Evolutionary conservation across 192 early-diverging fungal species (phyloP).

Genomic region (Gaertneriomyces sp.): DNA sequence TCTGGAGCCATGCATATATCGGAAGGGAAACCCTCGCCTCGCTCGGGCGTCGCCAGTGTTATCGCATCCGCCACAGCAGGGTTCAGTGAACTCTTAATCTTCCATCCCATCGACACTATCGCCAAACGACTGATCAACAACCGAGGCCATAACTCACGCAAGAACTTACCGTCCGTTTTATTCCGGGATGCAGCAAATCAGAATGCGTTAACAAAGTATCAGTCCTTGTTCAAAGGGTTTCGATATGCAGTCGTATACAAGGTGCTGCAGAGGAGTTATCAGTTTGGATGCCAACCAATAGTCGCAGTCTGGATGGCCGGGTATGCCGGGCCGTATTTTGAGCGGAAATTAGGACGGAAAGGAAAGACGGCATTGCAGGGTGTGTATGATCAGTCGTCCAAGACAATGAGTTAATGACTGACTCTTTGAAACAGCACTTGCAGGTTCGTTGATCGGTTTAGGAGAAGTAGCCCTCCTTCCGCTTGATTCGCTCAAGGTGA

Average conservation of each 20-base stretch:
- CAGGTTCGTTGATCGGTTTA: conserved; percentile 74
- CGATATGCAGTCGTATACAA: conserved; percentile 94
- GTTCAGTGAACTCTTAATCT: conserved; percentile 83
- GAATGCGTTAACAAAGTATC: conserved; percentile 63
- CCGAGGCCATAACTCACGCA: too few species aligned
- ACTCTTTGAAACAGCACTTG: conserved; percentile 5
- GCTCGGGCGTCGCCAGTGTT: neutral
- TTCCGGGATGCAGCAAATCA: conserved; percentile 75
- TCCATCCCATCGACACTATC: conserved; percentile 94
- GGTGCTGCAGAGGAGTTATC: conserved; percentile 74
- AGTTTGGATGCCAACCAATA: conserved; percentile 90
- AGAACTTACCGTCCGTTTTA: conserved; percentile 69
- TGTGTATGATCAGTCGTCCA: neutral
- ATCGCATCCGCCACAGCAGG: conserved; percentile 45
- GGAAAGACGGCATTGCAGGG: conserved; percentile 85
- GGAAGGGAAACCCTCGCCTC: too few species aligned
- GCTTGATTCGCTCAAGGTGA: conserved; percentile 90
- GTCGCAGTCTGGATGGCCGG: conserved; percentile 73
- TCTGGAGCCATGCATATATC: too few species aligned
- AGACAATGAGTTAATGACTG: neutral
- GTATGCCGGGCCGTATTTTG: conserved; percentile 64
- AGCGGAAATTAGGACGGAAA: conserved; percentile 73
- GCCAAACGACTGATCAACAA: conserved; percentile 60
- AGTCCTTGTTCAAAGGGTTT: conserved; percentile 83
- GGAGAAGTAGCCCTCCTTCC: conserved; percentile 89